Evolutionary conservation across 768 basidiomycete genomes (phyloP), one percentile per base, ranked within the genome.

Genomic region (Boletus fagicola): DNA sequence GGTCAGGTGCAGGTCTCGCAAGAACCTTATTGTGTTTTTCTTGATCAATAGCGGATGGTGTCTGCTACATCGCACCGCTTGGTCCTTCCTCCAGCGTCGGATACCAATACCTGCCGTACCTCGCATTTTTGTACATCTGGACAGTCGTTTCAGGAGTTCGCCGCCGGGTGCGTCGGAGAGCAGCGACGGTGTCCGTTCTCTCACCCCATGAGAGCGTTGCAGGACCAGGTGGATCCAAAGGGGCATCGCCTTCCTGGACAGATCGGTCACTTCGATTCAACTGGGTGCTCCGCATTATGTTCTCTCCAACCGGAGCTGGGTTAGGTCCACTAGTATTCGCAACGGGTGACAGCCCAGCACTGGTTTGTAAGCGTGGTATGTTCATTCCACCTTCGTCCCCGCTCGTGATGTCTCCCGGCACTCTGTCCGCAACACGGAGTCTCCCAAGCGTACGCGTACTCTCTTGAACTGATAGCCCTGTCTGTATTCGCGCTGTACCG

Each of bases 381-480:
- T 56, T 66, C 33, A 47, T 49, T 18, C 68, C 70, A 47, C 74
- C 74, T 35, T 73, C 72, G 40, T 67, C 66, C 1, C 68, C 72
- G 28, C 76, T 75, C 3, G 72, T 69, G 45, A 74, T 53, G 49
- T 83, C 82, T 7, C 78, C 82, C 9, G 80, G 78, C 2, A 74
- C 65, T 51, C 77, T 69, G 62, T 84, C 84, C 28, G 79, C 72
- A 47, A 84, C 76, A 46, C 75, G 77, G 18, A 83, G 73, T 13
- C 68, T 72, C 5, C 81, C 81, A 0, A 83, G 72, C 4, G 77
- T 75, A 39, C 65, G 64, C 35, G 63, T 63, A 51, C 70, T 75
- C 42, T 70, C 65, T 53, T 69, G 72, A 12, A 72, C 70, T 0
- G 68, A 68, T 33, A 59, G 12, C 3, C 57, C 64, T 9, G 68